A percentile compares a stretch with the other conserved stretches of the same genome.
Conservation (phyloP, 495 filamentous ascomycete genomes). For the Penicillium coprophilum region DNA sequence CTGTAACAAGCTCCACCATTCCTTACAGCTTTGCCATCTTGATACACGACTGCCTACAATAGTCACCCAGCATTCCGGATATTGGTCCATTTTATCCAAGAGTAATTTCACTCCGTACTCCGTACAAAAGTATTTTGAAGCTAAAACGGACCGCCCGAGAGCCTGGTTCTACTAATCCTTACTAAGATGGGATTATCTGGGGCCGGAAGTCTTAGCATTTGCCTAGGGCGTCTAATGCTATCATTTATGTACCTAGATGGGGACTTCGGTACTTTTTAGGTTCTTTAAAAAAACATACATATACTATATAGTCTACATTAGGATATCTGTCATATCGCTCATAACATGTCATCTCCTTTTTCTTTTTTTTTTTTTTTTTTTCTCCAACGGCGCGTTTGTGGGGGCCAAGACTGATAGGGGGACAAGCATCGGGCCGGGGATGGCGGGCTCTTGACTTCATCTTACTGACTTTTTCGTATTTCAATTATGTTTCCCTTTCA, state of each 20-base stretch:
- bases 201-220: background rate
- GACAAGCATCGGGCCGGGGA: constrained; percentile 15
- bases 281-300: background rate
- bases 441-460: background rate
- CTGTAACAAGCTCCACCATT: constrained; percentile 5
- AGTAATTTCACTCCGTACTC: no score
- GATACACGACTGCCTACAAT: constrained; percentile 2
- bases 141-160: constrained; percentile 3
- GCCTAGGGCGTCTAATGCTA: background rate
- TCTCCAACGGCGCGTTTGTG: constrained; percentile 26
- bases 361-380: constrained; percentile 2
- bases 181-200: background rate
- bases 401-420: constrained; percentile 19
- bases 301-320: background rate
- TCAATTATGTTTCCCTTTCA: background rate
- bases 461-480: constrained; percentile 4
- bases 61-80: background rate
- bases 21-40: background rate
- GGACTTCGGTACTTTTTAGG: background rate
- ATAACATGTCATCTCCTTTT: background rate
- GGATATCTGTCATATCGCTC: background rate
- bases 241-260: background rate
- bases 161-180: background rate
- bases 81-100: background rate
- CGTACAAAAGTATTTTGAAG: constrained; percentile 1